phyloP scores from a whole-genome alignment of 805 yeast genomes.

The Lipomyces mesembrius region DNA sequence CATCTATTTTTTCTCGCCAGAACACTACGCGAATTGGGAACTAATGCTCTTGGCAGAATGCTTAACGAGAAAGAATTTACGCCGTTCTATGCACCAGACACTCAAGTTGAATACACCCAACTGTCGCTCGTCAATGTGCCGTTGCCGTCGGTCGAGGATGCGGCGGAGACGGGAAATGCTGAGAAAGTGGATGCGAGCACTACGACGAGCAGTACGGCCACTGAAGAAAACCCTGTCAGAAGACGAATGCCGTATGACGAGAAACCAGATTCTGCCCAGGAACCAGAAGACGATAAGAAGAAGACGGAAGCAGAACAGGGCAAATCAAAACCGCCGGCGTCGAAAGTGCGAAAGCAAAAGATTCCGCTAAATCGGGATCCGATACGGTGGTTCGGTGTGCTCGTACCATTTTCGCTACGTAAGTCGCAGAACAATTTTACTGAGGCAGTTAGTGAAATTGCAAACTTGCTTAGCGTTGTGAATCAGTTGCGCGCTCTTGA shows the following conservation, averaged over 20 bases:
- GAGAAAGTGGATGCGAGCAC: not conserved
- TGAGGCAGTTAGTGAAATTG: constrained; percentile 18
- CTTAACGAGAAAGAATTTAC: constrained; percentile 8
- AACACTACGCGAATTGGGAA: not conserved
- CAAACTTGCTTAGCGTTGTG: constrained; percentile 12
- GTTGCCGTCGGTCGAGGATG: constrained; percentile 11
- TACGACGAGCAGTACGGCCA: constrained; percentile 8
- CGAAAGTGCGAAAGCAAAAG: constrained; percentile 10
- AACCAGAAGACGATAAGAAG: constrained; percentile 21
- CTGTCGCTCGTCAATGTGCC: constrained; percentile 16
- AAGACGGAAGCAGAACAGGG: not conserved
- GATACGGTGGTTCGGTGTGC: constrained; percentile 54
- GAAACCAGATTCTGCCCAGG: not conserved
- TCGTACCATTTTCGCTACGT: constrained; percentile 53
- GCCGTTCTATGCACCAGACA: constrained; percentile 1
- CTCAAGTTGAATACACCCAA: not conserved
- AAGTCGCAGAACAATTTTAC: constrained; percentile 50
- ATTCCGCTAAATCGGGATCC: constrained; percentile 44
- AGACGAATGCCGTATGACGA: constrained; percentile 12
- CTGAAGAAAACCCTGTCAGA: not conserved
- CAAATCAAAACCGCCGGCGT: constrained; percentile 15
- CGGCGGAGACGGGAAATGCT: not conserved
- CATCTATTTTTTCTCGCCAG: too few relatives aligned
- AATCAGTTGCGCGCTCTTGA: constrained; percentile 24
- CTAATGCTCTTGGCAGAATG: not conserved